Evolutionary conservation across 164 flowering plant species (phyloP).

Genomic region (Cinnamomum micranthum): DNA sequence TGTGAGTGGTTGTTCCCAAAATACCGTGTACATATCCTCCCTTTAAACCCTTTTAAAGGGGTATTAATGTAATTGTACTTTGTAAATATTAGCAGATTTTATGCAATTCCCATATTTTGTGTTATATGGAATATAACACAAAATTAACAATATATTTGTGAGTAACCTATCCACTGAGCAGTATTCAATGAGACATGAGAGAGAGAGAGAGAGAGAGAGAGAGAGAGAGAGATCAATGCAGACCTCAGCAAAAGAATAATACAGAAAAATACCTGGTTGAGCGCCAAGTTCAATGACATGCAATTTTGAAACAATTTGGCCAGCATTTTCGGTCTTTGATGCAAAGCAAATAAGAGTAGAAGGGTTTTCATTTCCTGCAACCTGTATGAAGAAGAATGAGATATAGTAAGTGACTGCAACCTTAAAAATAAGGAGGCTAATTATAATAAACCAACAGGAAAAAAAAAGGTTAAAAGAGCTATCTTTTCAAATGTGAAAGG

Average conservation of each 20-base stretch:
- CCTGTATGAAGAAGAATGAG: slow-evolving; percentile 34
- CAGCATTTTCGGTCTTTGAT: slow-evolving; percentile 82
- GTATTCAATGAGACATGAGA: too few species aligned
- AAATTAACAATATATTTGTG: too few species aligned
- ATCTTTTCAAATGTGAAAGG: too few species aligned
- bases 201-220: not conserved
- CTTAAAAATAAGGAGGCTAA: not conserved
- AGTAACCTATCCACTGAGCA: too few species aligned
- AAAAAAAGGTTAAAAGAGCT: not conserved
- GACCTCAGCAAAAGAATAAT: not conserved
- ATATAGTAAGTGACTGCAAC: not conserved
- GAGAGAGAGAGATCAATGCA: not conserved
- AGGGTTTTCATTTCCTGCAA: slow-evolving; percentile 86
- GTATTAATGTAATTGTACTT: too few species aligned
- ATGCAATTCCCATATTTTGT: too few species aligned
- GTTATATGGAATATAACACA: too few species aligned
- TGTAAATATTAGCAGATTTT: too few species aligned
- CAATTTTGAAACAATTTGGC: slow-evolving; percentile 84
- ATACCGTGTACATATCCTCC: too few species aligned
- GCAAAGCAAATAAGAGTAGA: slow-evolving; percentile 86
- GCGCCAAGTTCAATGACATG: slow-evolving; percentile 99
- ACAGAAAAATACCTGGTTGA: slow-evolving; percentile 63
- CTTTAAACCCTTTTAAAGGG: too few species aligned
- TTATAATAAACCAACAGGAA: not conserved
- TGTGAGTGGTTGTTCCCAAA: too few species aligned